Percentiles rank a stretch among this genome's conserved stretches.
Conservation (phyloP, 1,284 basidiomycete genomes). For the Termitomyces sp. region DNA sequence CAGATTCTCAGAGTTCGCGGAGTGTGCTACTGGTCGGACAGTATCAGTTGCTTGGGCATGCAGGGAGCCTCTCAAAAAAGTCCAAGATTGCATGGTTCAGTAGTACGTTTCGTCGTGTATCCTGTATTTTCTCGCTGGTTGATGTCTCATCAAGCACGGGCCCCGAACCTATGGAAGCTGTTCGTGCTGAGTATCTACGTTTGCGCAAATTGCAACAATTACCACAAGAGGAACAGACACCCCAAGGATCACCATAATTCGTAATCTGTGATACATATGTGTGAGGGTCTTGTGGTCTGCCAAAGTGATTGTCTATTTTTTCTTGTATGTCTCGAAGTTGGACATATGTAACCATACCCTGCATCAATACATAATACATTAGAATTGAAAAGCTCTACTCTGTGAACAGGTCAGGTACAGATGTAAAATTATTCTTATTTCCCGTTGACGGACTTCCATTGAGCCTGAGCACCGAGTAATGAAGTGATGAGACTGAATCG, state of each 20-base stretch:
- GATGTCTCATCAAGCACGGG: conserved; percentile 47
- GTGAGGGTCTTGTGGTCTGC: background rate
- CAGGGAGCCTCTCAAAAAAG: conserved; percentile 57
- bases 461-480: conserved; percentile 46
- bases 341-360: background rate
- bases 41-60: conserved; percentile 85
- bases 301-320: background rate
- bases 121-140: background rate
- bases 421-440: conserved; percentile 26
- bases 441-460: conserved; percentile 49
- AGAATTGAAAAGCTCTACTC: background rate
- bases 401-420: background rate
- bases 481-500: conserved; percentile 52
- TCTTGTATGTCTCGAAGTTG: background rate
- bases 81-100: conserved; percentile 79
- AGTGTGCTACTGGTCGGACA: conserved; percentile 77
- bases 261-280: background rate
- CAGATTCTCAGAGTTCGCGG: conserved; percentile 64
- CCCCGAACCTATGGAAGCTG: conserved; percentile 65
- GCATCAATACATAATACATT: background rate
- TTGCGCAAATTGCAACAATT: conserved; percentile 46
- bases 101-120: conserved; percentile 35
- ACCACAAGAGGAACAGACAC: conserved; percentile 25
- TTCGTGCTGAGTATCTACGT: conserved; percentile 69
- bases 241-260: background rate